Percentiles rank a stretch among this genome's conserved stretches.
phyloP scores from a whole-genome alignment of 2,329 filamentous ascomycete species.

The Fusarium sp. region DNA sequence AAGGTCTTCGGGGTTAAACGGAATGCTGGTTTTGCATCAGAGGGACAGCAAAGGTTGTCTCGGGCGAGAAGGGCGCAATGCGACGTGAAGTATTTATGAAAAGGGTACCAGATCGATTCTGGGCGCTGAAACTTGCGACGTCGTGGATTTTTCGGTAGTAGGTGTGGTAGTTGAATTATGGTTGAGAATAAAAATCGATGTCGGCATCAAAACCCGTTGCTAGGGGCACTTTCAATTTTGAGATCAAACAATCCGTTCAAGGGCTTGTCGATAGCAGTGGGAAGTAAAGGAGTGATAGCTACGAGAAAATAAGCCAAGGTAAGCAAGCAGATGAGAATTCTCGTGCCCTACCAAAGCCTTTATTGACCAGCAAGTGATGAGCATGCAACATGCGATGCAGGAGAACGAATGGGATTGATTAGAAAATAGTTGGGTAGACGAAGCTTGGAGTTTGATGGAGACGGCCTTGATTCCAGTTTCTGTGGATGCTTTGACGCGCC shows the following conservation, averaged over 20 bases:
- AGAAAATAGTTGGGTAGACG: constrained; percentile 33
- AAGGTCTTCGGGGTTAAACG: constrained; percentile 8
- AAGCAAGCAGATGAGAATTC: neutral
- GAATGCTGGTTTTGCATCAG: constrained; percentile 22
- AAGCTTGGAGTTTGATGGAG: constrained; percentile 20
- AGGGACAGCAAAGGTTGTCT: neutral
- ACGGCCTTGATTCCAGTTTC: constrained; percentile 4
- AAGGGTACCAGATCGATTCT: neutral
- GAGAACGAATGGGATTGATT: constrained; percentile 19
- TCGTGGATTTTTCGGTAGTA: neutral
- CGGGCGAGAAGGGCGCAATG: neutral
- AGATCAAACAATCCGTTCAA: constrained; percentile 15
- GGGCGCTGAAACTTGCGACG: neutral
- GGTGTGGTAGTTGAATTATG: neutral
- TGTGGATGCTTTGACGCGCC: constrained; percentile 28
- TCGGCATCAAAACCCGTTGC: constrained; percentile 31
- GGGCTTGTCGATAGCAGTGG: constrained; percentile 1
- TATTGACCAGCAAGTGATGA: constrained; percentile 27
- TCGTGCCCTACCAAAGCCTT: constrained; percentile 4
- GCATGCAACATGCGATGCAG: constrained; percentile 26
- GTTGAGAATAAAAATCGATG: constrained; percentile 16
- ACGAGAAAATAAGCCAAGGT: neutral
- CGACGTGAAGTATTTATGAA: neutral
- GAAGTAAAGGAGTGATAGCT: constrained; percentile 8
- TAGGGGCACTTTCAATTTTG: constrained; percentile 26